Evolutionary conservation across 768 basidiomycete genomes (phyloP).

Genomic region (Xerocomellus amylosporus): DNA sequence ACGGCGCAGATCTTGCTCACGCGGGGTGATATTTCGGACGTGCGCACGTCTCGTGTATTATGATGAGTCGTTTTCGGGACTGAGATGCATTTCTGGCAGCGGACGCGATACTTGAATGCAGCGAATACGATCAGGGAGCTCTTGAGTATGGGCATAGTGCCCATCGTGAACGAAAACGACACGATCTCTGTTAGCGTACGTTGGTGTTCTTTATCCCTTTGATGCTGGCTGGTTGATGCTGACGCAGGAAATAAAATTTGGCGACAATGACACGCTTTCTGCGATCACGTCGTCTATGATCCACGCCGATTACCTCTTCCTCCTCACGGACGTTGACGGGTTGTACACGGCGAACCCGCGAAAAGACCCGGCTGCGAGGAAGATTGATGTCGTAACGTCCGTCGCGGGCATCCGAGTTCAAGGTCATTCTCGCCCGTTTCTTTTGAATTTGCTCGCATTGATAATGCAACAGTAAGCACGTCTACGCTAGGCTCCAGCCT

Average conservation of each 20-base stretch:
- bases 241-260: constrained; percentile 96
- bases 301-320: constrained; percentile 94
- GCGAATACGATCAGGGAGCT: constrained; percentile 94
- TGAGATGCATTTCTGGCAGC: constrained; percentile 42
- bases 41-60: constrained; percentile 36
- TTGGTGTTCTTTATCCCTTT: constrained; percentile 12
- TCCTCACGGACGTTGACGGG: constrained; percentile 95
- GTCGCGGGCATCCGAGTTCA: constrained; percentile 75
- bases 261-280: constrained; percentile 97
- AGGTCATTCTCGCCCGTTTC: constrained; percentile 46
- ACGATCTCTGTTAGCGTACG: constrained; percentile 95
- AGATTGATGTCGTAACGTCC: constrained; percentile 80
- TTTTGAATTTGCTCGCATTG: not conserved
- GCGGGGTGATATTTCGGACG: constrained; percentile 95
- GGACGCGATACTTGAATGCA: constrained; percentile 94
- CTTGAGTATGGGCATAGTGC: constrained; percentile 89
- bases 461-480: constrained; percentile 67
- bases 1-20: constrained; percentile 95
- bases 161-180: constrained; percentile 99
- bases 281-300: constrained; percentile 98
- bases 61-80: not conserved
- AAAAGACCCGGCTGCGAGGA: constrained; percentile 78
- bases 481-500: constrained; percentile 88
- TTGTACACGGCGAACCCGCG: constrained; percentile 94
- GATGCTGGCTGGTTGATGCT: constrained; percentile 1